Percentiles rank a stretch among this genome's conserved stretches.
These are phyloP conservation scores for Taiozyma onychis DNA, from an alignment of 1,139 yeast genomes.

Conservation along the genomic window DNA sequence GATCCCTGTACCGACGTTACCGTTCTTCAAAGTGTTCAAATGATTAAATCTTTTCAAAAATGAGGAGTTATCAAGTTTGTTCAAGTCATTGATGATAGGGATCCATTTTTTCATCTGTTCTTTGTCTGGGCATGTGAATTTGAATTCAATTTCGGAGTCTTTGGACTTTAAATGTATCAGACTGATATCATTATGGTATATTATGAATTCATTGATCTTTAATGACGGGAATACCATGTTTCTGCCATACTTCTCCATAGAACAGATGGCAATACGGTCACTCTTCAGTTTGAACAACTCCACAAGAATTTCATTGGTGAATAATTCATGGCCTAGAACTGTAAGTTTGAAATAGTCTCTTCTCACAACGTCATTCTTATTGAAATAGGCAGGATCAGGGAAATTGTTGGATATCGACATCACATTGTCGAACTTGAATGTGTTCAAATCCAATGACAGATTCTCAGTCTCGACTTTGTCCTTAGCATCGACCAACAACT, in stretches of 20 bases:
- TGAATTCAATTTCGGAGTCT: conserved; percentile 5
- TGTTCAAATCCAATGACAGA: conserved; percentile 19
- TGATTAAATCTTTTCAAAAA: conserved; percentile 8
- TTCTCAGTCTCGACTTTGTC: conserved; percentile 20
- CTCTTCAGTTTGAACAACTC: conserved; percentile 17
- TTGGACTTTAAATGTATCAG: conserved; percentile 5
- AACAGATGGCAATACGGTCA: conserved; percentile 24
- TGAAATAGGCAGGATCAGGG: conserved; percentile 24
- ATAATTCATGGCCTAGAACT: conserved; percentile 21
- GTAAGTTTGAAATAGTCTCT: conserved; percentile 29
- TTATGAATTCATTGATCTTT: conserved; percentile 21
- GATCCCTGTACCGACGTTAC: conserved; percentile 19
- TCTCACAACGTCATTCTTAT: conserved; percentile 24
- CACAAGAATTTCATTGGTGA: conserved; percentile 10
- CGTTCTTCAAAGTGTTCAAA: conserved; percentile 9
- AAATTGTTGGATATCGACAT: conserved; percentile 21
- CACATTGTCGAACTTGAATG: conserved; percentile 23
- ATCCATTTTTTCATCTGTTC: conserved; percentile 21
- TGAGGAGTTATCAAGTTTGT: not conserved
- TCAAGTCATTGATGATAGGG: conserved; percentile 1
- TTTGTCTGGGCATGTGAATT: conserved; percentile 19
- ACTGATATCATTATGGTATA: conserved; percentile 15
- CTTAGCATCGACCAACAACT: conserved; percentile 9
- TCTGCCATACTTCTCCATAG: conserved; percentile 25
- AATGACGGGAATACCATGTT: conserved; percentile 33